A percentile compares a stretch with the other conserved stretches of the same genome.
Evolutionary conservation across 345 rosid species (phyloP).

Genomic region (Salix udensis): DNA sequence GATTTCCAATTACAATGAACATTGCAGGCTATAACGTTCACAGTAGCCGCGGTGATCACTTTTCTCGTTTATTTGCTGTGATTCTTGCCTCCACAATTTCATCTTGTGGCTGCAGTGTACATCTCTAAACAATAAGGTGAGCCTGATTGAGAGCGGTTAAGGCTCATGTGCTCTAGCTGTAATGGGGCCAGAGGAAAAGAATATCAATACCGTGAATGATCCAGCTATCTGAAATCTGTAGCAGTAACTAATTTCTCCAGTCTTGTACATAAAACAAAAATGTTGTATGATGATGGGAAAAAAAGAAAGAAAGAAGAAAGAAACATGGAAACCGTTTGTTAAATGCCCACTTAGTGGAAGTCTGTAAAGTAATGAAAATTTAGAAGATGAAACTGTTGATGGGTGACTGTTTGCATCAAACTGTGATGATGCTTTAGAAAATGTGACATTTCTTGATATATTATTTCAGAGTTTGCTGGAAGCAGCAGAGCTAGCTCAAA

Average conservation of each 20-base stretch:
- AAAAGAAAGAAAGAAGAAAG: not conserved
- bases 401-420: not conserved
- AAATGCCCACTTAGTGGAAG: not conserved
- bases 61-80: slow-evolving; percentile 44
- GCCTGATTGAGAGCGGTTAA: slow-evolving; percentile 2
- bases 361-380: not conserved
- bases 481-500: not conserved
- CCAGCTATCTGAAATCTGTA: not conserved
- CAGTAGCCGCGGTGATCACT: slow-evolving; percentile 49
- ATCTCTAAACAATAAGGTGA: not conserved
- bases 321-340: not conserved
- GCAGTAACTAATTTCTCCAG: slow-evolving; percentile 4
- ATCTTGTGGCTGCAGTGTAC: not conserved
- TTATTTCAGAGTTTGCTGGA: not conserved
- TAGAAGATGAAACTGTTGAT: slow-evolving; percentile 1
- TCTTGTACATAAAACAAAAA: slow-evolving; percentile 17
- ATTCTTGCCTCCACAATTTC: slow-evolving; percentile 9
- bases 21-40: slow-evolving; percentile 75
- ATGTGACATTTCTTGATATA: not conserved
- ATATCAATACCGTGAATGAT: not conserved
- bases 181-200: not conserved
- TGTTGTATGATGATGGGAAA: not conserved
- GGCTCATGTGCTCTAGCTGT: not conserved
- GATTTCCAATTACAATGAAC: not conserved
- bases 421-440: not conserved